Evolutionary conservation across 2,329 filamentous ascomycete species (phyloP), one percentile per base, ranked within the genome.

Genomic region (Trichoderma asperellum): DNA sequence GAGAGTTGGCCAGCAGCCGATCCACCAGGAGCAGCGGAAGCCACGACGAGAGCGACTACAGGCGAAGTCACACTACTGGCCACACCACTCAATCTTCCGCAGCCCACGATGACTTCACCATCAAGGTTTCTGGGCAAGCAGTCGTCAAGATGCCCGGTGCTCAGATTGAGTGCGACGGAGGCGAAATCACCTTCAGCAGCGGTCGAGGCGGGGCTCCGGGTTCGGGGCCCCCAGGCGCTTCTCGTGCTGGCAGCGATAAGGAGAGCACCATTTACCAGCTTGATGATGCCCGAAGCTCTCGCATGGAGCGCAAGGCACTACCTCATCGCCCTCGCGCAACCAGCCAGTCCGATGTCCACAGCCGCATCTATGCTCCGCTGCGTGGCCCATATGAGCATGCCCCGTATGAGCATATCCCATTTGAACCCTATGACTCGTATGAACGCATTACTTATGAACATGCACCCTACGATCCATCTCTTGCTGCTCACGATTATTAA

Each of bases 21-120:
- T 88, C 85, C 49, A 89, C 83, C 64, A 84, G 84, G 72, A 89
- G 85, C 81, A 88, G 83, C 71, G 84, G 78, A 27, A 90, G 88
- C 75, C 87, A 83, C 55, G 88, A 90, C 73, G 88, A 90, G 69
- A 90, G 88, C 77, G 88, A 89, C 68, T 89, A 85, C 77, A 84
- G 84, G 72, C 85, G 86, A 71, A 89, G 87, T 66, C 86, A 86
- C 34, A 88, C 88, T 0, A 90, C 88, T 14, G 84, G 86, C 52
- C 87, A 88, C 11, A 66, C 63, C 55, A 90, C 88, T 4, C 81
- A 85, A 40, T 87, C 85, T 8, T 81, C 78, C 5, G 78, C 78
- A 3, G 24, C 52, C 27, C 84, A 71, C 67, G 87, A 89, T 47
- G 87, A 89, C 71, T 81, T 89, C 68, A 90, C 87, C 18, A 89